Percentiles rank a stretch among this genome's conserved stretches.
These are phyloP conservation scores for Pleurotus eryngii DNA, from an alignment of 768 basidiomycete species.

Conservation along the genomic window DNA sequence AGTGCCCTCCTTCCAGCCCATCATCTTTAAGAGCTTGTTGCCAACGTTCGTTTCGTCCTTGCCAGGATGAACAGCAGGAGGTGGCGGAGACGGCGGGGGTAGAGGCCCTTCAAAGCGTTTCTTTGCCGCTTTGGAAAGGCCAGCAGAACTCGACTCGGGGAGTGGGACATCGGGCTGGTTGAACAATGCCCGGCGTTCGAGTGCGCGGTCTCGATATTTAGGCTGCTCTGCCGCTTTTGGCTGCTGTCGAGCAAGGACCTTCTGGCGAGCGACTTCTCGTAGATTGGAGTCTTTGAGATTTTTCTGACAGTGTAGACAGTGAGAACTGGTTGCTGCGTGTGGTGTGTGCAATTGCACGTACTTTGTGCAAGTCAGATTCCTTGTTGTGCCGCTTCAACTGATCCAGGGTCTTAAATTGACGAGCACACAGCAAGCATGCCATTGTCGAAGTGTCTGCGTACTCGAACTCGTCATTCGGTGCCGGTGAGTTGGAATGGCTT, in stretches of 20 bases:
- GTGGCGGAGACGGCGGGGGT: slow-evolving; percentile 59
- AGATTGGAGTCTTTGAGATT: slow-evolving; percentile 75
- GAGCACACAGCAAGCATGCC: slow-evolving; percentile 86
- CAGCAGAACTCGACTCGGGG: slow-evolving; percentile 39
- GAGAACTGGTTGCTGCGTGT: neutral
- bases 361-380: slow-evolving; percentile 97
- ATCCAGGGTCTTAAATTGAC: slow-evolving; percentile 88
- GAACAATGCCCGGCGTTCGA: slow-evolving; percentile 85
- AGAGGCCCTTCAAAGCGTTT: slow-evolving; percentile 57
- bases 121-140: slow-evolving; percentile 27
- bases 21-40: slow-evolving; percentile 91
- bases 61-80: slow-evolving; percentile 63
- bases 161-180: slow-evolving; percentile 87
- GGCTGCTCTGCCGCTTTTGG: slow-evolving; percentile 45
- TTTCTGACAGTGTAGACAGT: slow-evolving; percentile 53
- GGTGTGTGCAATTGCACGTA: slow-evolving; percentile 41
- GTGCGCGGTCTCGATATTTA: slow-evolving; percentile 94
- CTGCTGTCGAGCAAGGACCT: slow-evolving; percentile 45
- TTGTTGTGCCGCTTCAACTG: slow-evolving; percentile 87
- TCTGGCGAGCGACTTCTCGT: slow-evolving; percentile 72
- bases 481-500: slow-evolving; percentile 27
- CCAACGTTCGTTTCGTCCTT: slow-evolving; percentile 86
- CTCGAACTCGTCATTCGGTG: slow-evolving; percentile 67
- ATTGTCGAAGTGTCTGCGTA: slow-evolving; percentile 74
- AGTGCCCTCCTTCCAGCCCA: slow-evolving; percentile 94